Evolutionary conservation across 805 yeast species (phyloP).

Genomic region (Candida tallmaniae): DNA sequence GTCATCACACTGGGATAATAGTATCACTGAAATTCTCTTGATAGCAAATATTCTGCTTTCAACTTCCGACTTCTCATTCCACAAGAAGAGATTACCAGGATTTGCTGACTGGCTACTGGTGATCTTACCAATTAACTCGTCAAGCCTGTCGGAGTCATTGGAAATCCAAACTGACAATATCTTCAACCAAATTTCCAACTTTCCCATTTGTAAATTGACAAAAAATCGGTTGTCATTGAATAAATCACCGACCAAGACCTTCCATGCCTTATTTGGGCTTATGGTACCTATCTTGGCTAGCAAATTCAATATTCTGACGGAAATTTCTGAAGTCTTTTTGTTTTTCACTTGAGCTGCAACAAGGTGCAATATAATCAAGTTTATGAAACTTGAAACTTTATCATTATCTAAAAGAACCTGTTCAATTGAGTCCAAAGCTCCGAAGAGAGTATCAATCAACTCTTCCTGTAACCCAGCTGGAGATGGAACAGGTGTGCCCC

Average conservation of each 20-base stretch:
- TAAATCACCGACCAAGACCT: slow-evolving; percentile 54
- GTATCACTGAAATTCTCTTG: slow-evolving; percentile 58
- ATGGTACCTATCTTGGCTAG: slow-evolving; percentile 33
- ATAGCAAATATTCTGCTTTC: slow-evolving; percentile 49
- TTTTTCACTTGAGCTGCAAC: slow-evolving; percentile 50
- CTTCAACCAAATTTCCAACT: slow-evolving; percentile 44
- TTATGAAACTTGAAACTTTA: slow-evolving; percentile 46
- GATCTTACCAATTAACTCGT: slow-evolving; percentile 10
- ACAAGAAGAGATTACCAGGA: slow-evolving; percentile 54
- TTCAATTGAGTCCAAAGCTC: slow-evolving; percentile 34
- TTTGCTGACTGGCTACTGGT: slow-evolving; percentile 4
- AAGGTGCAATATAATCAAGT: slow-evolving; percentile 49
- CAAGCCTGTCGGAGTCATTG: slow-evolving; percentile 55
- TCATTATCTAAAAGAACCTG: slow-evolving; percentile 56
- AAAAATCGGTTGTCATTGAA: slow-evolving; percentile 62
- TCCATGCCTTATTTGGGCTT: slow-evolving; percentile 55
- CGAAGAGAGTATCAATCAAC: slow-evolving; percentile 29
- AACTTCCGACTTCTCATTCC: slow-evolving; percentile 64
- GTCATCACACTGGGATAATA: slow-evolving; percentile 60
- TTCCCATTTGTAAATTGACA: slow-evolving; percentile 20
- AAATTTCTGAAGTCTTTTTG: slow-evolving; percentile 34
- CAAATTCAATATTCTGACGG: slow-evolving; percentile 41
- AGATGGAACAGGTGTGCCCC: slow-evolving; percentile 4
- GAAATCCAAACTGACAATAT: slow-evolving; percentile 61
- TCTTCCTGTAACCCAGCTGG: slow-evolving; percentile 37